Evolutionary conservation across 202 grass and related monocot species (phyloP).

Genomic region (Schoenoplectus triqueter): DNA sequence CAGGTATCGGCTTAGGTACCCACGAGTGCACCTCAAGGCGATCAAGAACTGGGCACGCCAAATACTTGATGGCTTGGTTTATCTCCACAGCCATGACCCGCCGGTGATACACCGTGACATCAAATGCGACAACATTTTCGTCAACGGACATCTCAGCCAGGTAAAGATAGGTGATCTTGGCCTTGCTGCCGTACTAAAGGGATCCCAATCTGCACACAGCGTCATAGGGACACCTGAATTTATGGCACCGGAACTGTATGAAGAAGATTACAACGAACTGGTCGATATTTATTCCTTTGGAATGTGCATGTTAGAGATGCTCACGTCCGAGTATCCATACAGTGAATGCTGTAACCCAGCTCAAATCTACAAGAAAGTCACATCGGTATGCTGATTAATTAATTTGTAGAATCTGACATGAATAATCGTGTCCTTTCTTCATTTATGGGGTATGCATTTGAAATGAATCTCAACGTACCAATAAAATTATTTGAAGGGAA

Average conservation of each 20-base stretch:
- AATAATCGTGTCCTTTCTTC: not conserved
- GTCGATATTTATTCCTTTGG: constrained; percentile 91
- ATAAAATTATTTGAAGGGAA: constrained; percentile 46
- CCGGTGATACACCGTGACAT: constrained; percentile 94
- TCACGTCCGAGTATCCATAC: constrained; percentile 79
- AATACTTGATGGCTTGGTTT: constrained; percentile 65
- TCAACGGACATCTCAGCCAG: constrained; percentile 74
- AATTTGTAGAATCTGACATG: not conserved
- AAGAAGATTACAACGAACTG: constrained; percentile 64
- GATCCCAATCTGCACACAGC: constrained; percentile 54
- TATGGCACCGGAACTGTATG: constrained; percentile 93
- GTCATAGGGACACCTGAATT: constrained; percentile 91
- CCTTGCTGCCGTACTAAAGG: constrained; percentile 65
- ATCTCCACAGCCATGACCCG: constrained; percentile 63
- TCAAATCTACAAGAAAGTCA: constrained; percentile 99
- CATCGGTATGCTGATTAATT: constrained; percentile 46
- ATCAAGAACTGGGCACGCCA: constrained; percentile 66
- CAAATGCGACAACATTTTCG: constrained; percentile 90
- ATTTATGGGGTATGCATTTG: not conserved
- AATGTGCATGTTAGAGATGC: constrained; percentile 96
- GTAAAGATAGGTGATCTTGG: constrained; percentile 92
- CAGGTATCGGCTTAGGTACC: constrained; percentile 64
- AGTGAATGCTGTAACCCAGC: constrained; percentile 83
- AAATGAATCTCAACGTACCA: not conserved
- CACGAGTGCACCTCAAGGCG: constrained; percentile 55